Percentiles rank a stretch among this genome's conserved stretches.
Conservation (phyloP, 306 rosid species). For the Parietaria judaica region DNA sequence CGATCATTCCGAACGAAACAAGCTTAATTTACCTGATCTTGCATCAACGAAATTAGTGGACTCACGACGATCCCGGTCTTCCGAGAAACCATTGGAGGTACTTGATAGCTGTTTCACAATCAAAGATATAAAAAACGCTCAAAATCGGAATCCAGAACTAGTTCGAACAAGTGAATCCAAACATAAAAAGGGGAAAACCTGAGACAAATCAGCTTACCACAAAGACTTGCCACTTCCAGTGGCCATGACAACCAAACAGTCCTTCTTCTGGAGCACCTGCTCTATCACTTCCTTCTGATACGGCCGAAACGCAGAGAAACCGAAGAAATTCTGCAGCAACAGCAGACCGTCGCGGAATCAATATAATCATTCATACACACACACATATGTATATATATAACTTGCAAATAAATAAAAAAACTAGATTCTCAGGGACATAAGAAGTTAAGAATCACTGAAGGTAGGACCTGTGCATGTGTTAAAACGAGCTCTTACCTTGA, state of each 20-base stretch:
- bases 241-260: conserved; percentile 81
- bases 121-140: not conserved
- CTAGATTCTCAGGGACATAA: not conserved
- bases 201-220: conserved; percentile 39
- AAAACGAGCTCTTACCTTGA: conserved; percentile 32
- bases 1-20: not conserved
- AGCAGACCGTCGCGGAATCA: not conserved
- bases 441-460: too few species aligned
- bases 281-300: conserved; percentile 62
- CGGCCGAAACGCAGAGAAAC: conserved; percentile 59
- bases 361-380: not conserved
- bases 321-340: conserved; percentile 46
- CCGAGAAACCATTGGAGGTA: conserved; percentile 70
- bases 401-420: not conserved
- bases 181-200: not conserved
- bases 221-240: conserved; percentile 92
- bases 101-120: conserved; percentile 54
- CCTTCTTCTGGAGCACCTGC: conserved; percentile 56
- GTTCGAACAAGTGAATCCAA: too few species aligned
- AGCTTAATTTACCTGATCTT: conserved; percentile 56
- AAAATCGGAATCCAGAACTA: not conserved
- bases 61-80: conserved; percentile 86
- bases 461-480: too few species aligned
- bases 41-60: conserved; percentile 85
- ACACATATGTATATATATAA: not conserved